Conservation (phyloP, 139 green algal genomes). For the Chlorella sp. region DNA sequence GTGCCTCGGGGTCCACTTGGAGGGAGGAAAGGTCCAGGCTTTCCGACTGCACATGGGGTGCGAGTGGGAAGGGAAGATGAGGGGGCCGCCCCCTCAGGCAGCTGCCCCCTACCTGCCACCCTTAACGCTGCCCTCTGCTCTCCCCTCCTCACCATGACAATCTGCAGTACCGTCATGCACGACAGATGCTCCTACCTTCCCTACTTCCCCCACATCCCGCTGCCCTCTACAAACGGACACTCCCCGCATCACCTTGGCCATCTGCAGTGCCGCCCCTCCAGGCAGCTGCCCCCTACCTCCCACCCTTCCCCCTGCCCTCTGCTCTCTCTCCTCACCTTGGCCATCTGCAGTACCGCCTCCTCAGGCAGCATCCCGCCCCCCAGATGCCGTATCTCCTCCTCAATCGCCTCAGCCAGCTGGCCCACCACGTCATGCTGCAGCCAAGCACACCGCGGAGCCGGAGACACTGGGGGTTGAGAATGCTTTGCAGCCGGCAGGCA, state of each 20-base stretch:
- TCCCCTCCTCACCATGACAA: background rate
- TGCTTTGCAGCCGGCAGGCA: too few species aligned
- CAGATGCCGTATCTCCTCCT: conserved; percentile 27
- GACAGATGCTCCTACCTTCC: background rate
- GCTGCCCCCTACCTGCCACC: too few species aligned
- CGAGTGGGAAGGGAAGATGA: too few species aligned
- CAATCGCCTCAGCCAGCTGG: conserved; percentile 25
- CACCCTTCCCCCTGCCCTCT: background rate
- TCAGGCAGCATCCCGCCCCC: conserved; percentile 9
- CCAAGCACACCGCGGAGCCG: background rate
- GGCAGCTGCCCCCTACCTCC: background rate
- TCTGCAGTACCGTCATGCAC: background rate
- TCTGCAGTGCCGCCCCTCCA: background rate
- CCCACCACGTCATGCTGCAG: background rate
- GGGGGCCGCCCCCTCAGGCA: too few species aligned
- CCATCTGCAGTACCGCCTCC: conserved; percentile 11
- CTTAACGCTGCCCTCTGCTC: too few species aligned
- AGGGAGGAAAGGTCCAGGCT: conserved; percentile 29
- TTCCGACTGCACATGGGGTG: conserved; percentile 16
- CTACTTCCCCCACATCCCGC: background rate
- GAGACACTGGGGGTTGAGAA: too few species aligned
- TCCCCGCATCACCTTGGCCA: background rate
- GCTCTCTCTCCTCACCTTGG: background rate
- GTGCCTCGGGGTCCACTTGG: conserved; percentile 15
- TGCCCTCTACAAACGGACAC: background rate